A percentile compares a stretch with the other conserved stretches of the same genome.
Conservation (phyloP, 1,284 basidiomycete species). For the Ganoderma multipileum region DNA sequence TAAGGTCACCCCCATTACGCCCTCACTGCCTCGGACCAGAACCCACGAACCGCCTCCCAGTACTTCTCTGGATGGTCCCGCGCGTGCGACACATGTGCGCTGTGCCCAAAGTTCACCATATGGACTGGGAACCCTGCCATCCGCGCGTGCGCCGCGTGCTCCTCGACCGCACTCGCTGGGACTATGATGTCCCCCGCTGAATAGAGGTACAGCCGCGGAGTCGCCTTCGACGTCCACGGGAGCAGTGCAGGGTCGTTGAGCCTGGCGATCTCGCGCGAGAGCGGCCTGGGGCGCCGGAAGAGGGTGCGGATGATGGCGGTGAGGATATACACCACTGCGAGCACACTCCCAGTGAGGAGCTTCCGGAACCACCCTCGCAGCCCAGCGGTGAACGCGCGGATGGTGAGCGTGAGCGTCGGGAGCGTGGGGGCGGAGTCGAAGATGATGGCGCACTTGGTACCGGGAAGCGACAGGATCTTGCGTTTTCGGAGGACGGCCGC, state of each 20-base stretch:
- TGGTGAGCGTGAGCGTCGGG: constrained; percentile 6
- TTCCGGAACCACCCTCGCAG: constrained; percentile 44
- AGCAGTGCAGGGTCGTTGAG: constrained; percentile 47
- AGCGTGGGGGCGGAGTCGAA: constrained; percentile 21
- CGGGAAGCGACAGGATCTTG: constrained; percentile 5
- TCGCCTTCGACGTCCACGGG: constrained; percentile 51
- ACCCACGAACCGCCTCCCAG: constrained; percentile 48
- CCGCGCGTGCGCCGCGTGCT: constrained; percentile 47
- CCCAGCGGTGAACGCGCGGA: constrained; percentile 49
- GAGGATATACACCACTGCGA: constrained; percentile 36
- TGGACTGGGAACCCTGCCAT: constrained; percentile 46
- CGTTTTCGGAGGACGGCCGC: constrained; percentile 6
- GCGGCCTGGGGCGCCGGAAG: constrained; percentile 21
- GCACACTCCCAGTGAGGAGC: constrained; percentile 30
- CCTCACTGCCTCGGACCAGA: constrained; percentile 44
- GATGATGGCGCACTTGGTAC: constrained; percentile 19
- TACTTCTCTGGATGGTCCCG: constrained; percentile 55
- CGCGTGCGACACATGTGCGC: constrained; percentile 63
- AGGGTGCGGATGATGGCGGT: constrained; percentile 25
- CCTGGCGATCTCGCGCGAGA: constrained; percentile 36
- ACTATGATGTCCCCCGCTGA: constrained; percentile 51
- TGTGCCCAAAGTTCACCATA: constrained; percentile 52
- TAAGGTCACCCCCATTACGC: not conserved
- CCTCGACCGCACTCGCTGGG: constrained; percentile 48
- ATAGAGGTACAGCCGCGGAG: constrained; percentile 59